These are phyloP conservation scores for Candida sp. DNA, from an alignment of 1,139 yeast genomes.

Conservation along the genomic window DNA sequence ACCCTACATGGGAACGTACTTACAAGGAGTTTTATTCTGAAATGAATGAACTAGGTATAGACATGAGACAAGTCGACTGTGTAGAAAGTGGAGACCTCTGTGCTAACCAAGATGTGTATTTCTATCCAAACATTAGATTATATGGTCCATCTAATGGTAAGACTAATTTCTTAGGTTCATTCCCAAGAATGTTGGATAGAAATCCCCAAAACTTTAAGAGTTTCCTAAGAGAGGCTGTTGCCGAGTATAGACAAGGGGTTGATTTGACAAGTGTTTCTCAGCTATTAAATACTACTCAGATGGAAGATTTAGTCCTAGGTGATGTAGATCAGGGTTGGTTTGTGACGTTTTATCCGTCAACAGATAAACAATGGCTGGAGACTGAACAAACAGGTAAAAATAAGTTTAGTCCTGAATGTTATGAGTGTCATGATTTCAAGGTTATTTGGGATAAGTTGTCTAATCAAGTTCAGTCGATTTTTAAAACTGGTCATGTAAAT, in stretches of 20 bases:
- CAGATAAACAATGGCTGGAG: conserved; percentile 35
- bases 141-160: conserved; percentile 49
- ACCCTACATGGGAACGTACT: conserved; percentile 63
- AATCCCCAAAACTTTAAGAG: conserved; percentile 46
- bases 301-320: conserved; percentile 47
- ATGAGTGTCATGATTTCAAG: conserved; percentile 48
- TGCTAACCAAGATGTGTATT: conserved; percentile 50
- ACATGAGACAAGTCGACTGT: conserved; percentile 71
- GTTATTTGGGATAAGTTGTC: conserved; percentile 57
- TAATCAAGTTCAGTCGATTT: conserved; percentile 39
- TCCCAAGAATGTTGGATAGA: conserved; percentile 44
- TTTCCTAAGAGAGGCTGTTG: conserved; percentile 51
- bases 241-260: conserved; percentile 35
- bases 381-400: conserved; percentile 34
- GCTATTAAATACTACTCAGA: conserved; percentile 24
- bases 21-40: conserved; percentile 38
- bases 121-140: conserved; percentile 58
- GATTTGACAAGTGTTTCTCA: conserved; percentile 39
- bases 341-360: conserved; percentile 64
- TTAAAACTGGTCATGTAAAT: conserved; percentile 58
- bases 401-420: conserved; percentile 36
- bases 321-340: conserved; percentile 44
- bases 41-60: conserved; percentile 40
- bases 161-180: conserved; percentile 39
- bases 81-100: conserved; percentile 72